phyloP scores from a whole-genome alignment of 2,329 filamentous ascomycete genomes.

The Alternaria arborescens region DNA sequence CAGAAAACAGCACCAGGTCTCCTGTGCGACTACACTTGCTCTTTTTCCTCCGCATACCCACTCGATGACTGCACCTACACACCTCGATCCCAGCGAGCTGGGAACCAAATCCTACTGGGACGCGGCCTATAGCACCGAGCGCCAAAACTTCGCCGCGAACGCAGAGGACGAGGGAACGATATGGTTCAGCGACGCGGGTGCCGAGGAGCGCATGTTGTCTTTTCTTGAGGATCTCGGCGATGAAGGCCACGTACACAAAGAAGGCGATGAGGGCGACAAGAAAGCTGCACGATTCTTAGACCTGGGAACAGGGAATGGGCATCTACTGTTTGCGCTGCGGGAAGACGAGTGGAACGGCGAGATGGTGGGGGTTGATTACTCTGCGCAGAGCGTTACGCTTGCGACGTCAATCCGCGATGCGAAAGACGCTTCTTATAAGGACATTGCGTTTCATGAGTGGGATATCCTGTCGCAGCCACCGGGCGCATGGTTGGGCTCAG shows the following conservation, averaged over 20 bases:
- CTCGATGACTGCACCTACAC: constrained; percentile 32
- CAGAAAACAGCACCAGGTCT: not conserved
- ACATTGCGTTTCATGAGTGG: constrained; percentile 62
- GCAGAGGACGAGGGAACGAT: constrained; percentile 84
- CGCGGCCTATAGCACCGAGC: constrained; percentile 73
- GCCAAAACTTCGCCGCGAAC: constrained; percentile 75
- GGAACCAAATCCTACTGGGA: constrained; percentile 79
- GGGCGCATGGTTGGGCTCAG: constrained; percentile 66
- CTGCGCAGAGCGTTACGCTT: constrained; percentile 74
- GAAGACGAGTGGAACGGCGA: constrained; percentile 72
- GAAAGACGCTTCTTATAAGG: constrained; percentile 36
- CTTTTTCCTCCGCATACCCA: not conserved
- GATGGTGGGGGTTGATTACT: constrained; percentile 92
- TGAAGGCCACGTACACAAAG: constrained; percentile 56
- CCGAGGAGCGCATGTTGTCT: constrained; percentile 79
- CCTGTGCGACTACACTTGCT: not conserved
- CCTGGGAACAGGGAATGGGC: constrained; percentile 92
- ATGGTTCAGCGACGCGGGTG: constrained; percentile 95
- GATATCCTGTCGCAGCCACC: constrained; percentile 58
- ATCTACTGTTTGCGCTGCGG: constrained; percentile 82
- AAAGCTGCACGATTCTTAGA: constrained; percentile 70
- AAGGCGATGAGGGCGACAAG: constrained; percentile 30
- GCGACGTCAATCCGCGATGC: constrained; percentile 68
- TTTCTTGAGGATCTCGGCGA: constrained; percentile 66
- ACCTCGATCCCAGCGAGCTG: constrained; percentile 77